These are phyloP conservation scores for Dryas alaskensis DNA, from an alignment of 306 rosid species.

Conservation along the genomic window DNA sequence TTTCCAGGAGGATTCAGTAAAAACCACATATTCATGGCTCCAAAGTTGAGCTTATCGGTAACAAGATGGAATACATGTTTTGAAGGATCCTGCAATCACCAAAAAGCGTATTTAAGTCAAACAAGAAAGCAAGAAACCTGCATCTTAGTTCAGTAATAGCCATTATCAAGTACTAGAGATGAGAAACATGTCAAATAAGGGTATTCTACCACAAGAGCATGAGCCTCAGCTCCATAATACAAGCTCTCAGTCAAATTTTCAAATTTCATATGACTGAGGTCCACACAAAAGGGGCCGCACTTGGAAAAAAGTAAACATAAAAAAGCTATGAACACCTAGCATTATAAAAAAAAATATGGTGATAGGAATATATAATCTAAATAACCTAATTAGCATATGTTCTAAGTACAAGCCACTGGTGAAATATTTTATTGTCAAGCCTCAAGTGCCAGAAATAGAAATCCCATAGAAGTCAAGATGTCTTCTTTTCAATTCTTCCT, in stretches of 20 bases:
- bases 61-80: slow-evolving; percentile 94
- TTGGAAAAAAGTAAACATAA: neutral
- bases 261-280: neutral
- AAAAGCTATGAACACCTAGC: slow-evolving; percentile 7
- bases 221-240: neutral
- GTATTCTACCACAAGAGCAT: neutral
- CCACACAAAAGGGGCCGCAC: neutral
- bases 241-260: neutral
- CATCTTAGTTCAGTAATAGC: slow-evolving; percentile 4
- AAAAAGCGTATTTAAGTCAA: slow-evolving; percentile 24
- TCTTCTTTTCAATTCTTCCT: neutral
- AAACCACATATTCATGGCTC: slow-evolving; percentile 99
- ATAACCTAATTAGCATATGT: neutral
- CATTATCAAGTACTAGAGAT: neutral
- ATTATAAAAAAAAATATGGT: neutral
- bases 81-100: slow-evolving; percentile 75
- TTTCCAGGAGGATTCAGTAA: slow-evolving; percentile 91
- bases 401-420: neutral
- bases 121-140: slow-evolving; percentile 21
- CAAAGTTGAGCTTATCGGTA: slow-evolving; percentile 89
- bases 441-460: neutral
- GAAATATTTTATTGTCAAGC: neutral
- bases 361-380: neutral
- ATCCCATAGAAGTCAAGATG: neutral
- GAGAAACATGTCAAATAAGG: neutral